Conservation (phyloP, 2,329 filamentous ascomycete species). For the Lasiodiplodia sp. region DNA sequence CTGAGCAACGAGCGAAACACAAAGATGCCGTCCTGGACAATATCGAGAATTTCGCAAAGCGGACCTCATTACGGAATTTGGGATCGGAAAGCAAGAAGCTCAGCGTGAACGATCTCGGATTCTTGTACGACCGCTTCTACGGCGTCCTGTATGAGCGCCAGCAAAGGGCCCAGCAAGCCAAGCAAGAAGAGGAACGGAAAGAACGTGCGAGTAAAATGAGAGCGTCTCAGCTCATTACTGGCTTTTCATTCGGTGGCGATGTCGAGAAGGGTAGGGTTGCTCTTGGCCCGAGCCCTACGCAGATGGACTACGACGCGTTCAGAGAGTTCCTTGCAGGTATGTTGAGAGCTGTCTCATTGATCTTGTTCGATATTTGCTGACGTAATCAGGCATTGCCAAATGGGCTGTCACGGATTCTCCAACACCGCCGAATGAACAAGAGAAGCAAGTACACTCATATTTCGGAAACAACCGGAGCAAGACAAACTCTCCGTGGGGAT, state of each 20-base stretch:
- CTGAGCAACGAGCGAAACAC: slow-evolving; percentile 87
- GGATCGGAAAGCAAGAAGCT: slow-evolving; percentile 95
- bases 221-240: slow-evolving; percentile 58
- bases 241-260: slow-evolving; percentile 54
- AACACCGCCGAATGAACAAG: slow-evolving; percentile 62
- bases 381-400: slow-evolving; percentile 71
- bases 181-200: slow-evolving; percentile 70
- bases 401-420: slow-evolving; percentile 94
- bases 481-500: slow-evolving; percentile 63
- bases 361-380: slow-evolving; percentile 18
- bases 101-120: slow-evolving; percentile 82
- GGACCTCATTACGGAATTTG: slow-evolving; percentile 93
- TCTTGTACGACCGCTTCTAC: slow-evolving; percentile 94
- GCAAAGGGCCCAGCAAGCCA: slow-evolving; percentile 77
- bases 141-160: slow-evolving; percentile 89
- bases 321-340: slow-evolving; percentile 82
- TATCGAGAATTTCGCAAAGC: slow-evolving; percentile 96
- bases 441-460: slow-evolving; percentile 63
- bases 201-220: slow-evolving; percentile 68
- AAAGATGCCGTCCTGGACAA: slow-evolving; percentile 94
- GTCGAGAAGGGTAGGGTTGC: slow-evolving; percentile 87
- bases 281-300: slow-evolving; percentile 83
- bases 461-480: slow-evolving; percentile 58
- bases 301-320: slow-evolving; percentile 98
- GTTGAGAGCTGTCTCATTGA: slow-evolving; percentile 13